Evolutionary conservation across 495 filamentous ascomycete species (phyloP).

Genomic region (Neohortaea acidophila): DNA sequence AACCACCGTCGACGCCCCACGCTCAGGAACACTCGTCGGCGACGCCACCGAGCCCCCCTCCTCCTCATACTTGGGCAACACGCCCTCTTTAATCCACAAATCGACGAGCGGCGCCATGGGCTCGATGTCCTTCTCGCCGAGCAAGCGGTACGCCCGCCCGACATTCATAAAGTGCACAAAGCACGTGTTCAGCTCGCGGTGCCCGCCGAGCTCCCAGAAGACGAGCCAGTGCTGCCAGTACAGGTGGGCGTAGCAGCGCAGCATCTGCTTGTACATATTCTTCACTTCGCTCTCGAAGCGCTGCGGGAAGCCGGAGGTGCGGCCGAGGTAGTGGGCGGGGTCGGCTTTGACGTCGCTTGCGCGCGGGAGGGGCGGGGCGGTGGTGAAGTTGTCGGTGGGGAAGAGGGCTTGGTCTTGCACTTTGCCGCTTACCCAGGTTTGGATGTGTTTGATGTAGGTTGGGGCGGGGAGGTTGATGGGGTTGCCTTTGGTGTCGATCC

Average conservation of each 20-base stretch:
- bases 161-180: constrained; percentile 89
- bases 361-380: constrained; percentile 33
- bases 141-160: constrained; percentile 65
- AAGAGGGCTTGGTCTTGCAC: constrained; percentile 75
- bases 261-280: constrained; percentile 91
- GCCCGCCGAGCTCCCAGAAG: constrained; percentile 75
- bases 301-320: constrained; percentile 73
- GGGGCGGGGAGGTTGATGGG: constrained; percentile 33
- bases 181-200: constrained; percentile 84
- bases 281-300: constrained; percentile 73
- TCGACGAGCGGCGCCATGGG: constrained; percentile 89
- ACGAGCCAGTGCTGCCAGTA: constrained; percentile 64
- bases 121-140: constrained; percentile 72
- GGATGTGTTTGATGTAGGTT: constrained; percentile 82
- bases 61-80: constrained; percentile 40
- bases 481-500: constrained; percentile 54
- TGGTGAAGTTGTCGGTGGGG: constrained; percentile 46
- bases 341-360: constrained; percentile 34
- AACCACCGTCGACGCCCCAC: too few relatives aligned
- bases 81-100: constrained; percentile 70
- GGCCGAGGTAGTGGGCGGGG: constrained; percentile 63
- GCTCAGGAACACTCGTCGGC: too few relatives aligned
- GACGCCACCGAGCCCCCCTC: too few relatives aligned
- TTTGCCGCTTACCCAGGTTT: constrained; percentile 83
- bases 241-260: constrained; percentile 86